Base-by-base conservation (phyloP, 148 eudicot genomes). In the Pouteria glomerata region DNA sequence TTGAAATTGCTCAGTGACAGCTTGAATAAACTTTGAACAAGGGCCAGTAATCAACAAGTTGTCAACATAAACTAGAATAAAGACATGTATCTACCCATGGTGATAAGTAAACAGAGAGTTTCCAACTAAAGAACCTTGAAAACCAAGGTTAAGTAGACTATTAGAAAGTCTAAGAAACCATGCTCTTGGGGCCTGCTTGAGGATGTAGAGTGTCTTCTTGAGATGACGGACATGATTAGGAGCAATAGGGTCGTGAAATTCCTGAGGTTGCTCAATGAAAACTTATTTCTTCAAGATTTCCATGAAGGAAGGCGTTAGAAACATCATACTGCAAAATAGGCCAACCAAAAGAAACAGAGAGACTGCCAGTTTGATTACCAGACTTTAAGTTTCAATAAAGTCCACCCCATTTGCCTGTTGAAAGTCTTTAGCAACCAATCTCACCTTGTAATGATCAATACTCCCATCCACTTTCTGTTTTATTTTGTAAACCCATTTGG, bases 391-490 rank as follows among this genome's bases (percentile, higher is more conserved):
- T n/a, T n/a, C n/a, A n/a, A 13, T 6, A 26, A 21, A 57, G 7
- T 57, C 31, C 1, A 57, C 7, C 24, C 11, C 7, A 26, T 23
- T 1, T 57, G 24, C 31, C 29, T 57, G 62, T 24, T 57, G 14
- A 57, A 57, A 57, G 24, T 16, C 31, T 16, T 7, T 57, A 57
- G 62, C 62, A 21, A 57, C 62, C 7, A 57, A 26, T 12, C 58
- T 13, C 8, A 44, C 48, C 44, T 35, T 64, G 44, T 64, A 34
- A 11, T n/a, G 45, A 13, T 66, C 69, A 5, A 41, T 42, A 44
- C 30, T 19, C 7, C 69, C 69, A 66, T 66, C 53, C 15, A 10
- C 53, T 24, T 66, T 66, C 19, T 44, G 30, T 42, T 66, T 66
- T 8, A 66, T 44, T 3, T 44, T 21, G 18, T 24, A 41, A 23